Percentiles rank a stretch among this genome's conserved stretches.
phyloP scores from a whole-genome alignment of 192 early-diverging fungal species.

The Geosiphon pyriformis region DNA sequence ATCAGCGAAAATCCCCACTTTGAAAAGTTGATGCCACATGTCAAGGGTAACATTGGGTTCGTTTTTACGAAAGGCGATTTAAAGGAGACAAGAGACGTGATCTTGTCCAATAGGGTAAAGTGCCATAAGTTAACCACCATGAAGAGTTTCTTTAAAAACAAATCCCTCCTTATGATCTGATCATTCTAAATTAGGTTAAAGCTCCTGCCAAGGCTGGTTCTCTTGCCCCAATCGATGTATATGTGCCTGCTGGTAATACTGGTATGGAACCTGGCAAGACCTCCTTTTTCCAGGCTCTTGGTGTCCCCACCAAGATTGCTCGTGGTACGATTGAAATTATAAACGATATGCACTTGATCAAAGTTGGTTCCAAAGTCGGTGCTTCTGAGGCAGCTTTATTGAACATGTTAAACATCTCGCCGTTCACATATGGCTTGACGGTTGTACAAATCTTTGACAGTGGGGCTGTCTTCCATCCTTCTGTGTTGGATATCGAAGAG shows the following conservation, averaged over 20 bases:
- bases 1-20: constrained; percentile 73
- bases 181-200: constrained; percentile 32
- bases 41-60: constrained; percentile 97
- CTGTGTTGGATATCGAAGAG: constrained; percentile 88
- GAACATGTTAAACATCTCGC: constrained; percentile 99
- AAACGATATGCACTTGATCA: constrained; percentile 89
- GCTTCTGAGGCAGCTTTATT: constrained; percentile 96
- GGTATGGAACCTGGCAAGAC: constrained; percentile 99
- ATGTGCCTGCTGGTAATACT: constrained; percentile 95
- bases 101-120: constrained; percentile 88
- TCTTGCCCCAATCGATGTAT: constrained; percentile 89
- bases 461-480: constrained; percentile 82
- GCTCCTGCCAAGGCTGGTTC: constrained; percentile 97
- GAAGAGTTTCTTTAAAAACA: too few species aligned
- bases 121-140: too few species aligned
- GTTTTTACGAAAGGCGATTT: constrained; percentile 99
- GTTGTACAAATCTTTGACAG: constrained; percentile 90
- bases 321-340: constrained; percentile 99
- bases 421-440: constrained; percentile 99
- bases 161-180: too few species aligned
- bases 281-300: constrained; percentile 99
- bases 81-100: constrained; percentile 87
- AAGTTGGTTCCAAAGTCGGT: constrained; percentile 89
- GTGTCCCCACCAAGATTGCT: constrained; percentile 99
- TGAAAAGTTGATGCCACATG: constrained; percentile 76